Evolutionary conservation across 2,329 filamentous ascomycete species (phyloP), one percentile per base, ranked within the genome.

Genomic region (Aspergillus sp.): DNA sequence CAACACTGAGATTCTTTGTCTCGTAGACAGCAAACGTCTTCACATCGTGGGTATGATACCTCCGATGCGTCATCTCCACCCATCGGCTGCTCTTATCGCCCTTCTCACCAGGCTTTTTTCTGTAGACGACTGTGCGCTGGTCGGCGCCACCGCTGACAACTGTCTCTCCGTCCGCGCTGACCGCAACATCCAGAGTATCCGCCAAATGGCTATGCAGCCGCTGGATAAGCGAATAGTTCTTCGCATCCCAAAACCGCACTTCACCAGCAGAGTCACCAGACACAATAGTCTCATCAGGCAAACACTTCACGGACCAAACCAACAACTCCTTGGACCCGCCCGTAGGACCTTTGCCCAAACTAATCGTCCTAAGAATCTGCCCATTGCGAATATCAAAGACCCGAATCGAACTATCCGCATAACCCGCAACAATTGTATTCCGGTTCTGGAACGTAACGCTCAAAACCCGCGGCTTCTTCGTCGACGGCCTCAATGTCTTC

Each of bases 231-330:
- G 92, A 93, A 73, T 93, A 96, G 53, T 91, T 96, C 77, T 90
- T 93, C 56, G 91, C 91, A 71, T 96, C 91, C 89, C 93, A 99
- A 70, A 98, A 90, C 64, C 91, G 88, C 41, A 99, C 83, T 71
- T 98, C 92, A 33, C 95, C 95, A 5, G 92, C 93, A 3, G 95
- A 98, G 73, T 99, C 95, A 51, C 91, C 95, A 2, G 93, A 96
- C 12, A 98, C 88, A 61, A 99, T 95, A 64, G 95, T 91, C 50
- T 92, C 93, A 68, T 90, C 90, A 9, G 89, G 85, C 33, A 98
- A 81, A 69, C 90, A 91, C 75, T 92, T 96, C 61, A 99, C 89
- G 52, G 91, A 89, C 95, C 95, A 99, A 14, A 96, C 90, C 51
- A 98, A 87, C 56, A 93, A 88, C 64, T 96, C 90, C 74, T 90